Percentiles rank a stretch among this genome's conserved stretches.
phyloP scores from a whole-genome alignment of 2,329 filamentous ascomycete species.

The Pestalotiopsis sp. region DNA sequence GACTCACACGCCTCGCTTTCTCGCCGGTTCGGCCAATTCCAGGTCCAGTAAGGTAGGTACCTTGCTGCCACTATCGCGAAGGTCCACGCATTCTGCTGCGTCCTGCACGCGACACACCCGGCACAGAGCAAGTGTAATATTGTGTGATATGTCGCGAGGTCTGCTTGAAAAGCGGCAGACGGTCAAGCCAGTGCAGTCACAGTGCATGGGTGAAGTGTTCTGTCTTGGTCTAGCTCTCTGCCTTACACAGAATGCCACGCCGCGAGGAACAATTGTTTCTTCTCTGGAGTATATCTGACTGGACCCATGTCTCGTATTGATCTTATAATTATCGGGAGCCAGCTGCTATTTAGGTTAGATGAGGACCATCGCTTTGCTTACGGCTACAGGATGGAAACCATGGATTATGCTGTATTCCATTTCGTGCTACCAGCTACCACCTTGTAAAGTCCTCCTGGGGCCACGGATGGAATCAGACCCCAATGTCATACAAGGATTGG shows the following conservation, averaged over 20 bases:
- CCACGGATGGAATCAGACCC: background rate
- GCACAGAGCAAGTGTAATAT: background rate
- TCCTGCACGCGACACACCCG: background rate
- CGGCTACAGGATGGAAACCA: background rate
- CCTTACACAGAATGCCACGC: background rate
- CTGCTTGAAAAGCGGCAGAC: background rate
- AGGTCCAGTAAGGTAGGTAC: background rate
- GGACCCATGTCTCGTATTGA: background rate
- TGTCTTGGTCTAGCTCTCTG: background rate
- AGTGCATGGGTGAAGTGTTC: background rate
- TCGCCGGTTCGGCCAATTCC: background rate
- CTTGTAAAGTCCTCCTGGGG: background rate
- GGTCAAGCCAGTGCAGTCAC: background rate
- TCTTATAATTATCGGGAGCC: background rate
- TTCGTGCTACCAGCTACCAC: background rate
- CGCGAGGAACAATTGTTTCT: background rate
- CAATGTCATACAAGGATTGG: background rate
- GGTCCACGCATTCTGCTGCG: background rate
- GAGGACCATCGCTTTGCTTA: background rate
- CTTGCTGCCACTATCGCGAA: background rate
- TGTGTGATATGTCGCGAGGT: background rate
- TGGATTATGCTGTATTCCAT: background rate
- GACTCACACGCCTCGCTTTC: background rate
- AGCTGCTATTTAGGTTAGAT: background rate
- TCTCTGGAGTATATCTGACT: background rate